Evolutionary conservation across 495 filamentous ascomycete species (phyloP).

Genomic region (Staphylotrichum longicolle): DNA sequence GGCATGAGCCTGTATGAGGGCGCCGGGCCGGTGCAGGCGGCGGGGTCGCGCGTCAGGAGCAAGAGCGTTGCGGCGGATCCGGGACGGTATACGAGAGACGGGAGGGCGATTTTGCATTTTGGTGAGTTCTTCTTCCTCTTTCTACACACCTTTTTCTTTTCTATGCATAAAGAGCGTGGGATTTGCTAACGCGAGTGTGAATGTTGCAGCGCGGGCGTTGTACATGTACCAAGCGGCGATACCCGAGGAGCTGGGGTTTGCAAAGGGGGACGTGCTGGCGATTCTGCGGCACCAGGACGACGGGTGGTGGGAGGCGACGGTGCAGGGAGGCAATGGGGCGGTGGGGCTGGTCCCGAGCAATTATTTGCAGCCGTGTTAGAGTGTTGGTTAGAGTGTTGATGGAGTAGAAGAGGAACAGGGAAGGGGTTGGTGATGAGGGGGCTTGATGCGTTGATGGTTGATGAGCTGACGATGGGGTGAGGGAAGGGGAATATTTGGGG

Average conservation of each 20-base stretch:
- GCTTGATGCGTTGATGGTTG: not conserved
- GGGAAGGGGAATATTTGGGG: not conserved
- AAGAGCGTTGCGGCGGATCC: constrained; percentile 76
- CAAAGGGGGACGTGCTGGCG: constrained; percentile 87
- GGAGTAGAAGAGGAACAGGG: not conserved
- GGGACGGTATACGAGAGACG: constrained; percentile 74
- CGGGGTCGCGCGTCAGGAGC: constrained; percentile 56
- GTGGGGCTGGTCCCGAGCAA: constrained; percentile 94
- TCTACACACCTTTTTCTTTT: not conserved
- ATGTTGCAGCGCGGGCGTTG: constrained; percentile 71
- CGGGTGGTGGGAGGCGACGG: constrained; percentile 99
- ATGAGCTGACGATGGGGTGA: not conserved
- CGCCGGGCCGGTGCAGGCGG: constrained; percentile 41
- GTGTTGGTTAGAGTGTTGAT: not conserved
- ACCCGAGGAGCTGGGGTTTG: constrained; percentile 89
- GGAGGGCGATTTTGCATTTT: constrained; percentile 84
- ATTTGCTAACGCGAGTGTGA: constrained; percentile 22
- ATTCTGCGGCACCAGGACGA: constrained; percentile 94
- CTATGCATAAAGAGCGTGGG: not conserved
- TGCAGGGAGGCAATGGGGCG: constrained; percentile 68
- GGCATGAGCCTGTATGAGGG: constrained; percentile 62
- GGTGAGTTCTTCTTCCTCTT: constrained; percentile 57
- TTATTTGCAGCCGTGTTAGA: constrained; percentile 69
- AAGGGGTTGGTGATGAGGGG: not conserved
- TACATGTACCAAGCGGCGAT: constrained; percentile 95